These are phyloP conservation scores for Exophiala sp. DNA, from an alignment of 2,329 filamentous ascomycete species.

Conservation along the genomic window DNA sequence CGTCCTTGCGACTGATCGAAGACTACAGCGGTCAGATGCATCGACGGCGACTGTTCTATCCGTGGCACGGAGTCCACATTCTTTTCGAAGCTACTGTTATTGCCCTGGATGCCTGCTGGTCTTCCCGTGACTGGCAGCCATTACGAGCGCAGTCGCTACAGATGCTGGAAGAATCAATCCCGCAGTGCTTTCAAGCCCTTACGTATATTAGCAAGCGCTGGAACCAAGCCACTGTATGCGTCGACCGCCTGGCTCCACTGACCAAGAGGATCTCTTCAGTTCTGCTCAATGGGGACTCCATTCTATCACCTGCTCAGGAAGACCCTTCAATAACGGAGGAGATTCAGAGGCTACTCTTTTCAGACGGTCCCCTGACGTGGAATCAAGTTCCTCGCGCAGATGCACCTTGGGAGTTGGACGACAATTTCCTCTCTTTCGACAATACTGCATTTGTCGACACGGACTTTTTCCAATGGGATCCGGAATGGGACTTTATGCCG, in stretches of 20 bases:
- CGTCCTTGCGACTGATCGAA: conserved; percentile 1
- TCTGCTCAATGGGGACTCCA: background rate
- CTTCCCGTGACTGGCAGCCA: background rate
- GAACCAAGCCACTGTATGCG: background rate
- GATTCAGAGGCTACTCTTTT: conserved; percentile 1
- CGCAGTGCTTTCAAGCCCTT: background rate
- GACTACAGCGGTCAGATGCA: conserved; percentile 4
- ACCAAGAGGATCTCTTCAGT: background rate
- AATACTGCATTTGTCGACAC: background rate
- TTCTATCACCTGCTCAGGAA: background rate
- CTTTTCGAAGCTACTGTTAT: conserved; percentile 11
- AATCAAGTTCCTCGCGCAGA: background rate
- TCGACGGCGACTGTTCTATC: conserved; percentile 8
- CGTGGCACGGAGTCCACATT: conserved; percentile 12
- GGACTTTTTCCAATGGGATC: conserved; percentile 1
- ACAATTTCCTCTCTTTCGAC: background rate
- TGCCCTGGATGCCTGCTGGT: conserved; percentile 8
- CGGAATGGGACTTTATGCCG: conserved; percentile 2
- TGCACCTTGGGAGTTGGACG: background rate
- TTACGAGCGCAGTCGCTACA: no score
- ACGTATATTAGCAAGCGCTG: background rate
- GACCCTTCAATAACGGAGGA: conserved; percentile 1
- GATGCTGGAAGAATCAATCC: background rate
- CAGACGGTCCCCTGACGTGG: background rate
- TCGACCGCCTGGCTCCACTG: background rate